Base-by-base conservation (phyloP, 1,284 basidiomycete species). In the Salmacisia buchloeana region DNA sequence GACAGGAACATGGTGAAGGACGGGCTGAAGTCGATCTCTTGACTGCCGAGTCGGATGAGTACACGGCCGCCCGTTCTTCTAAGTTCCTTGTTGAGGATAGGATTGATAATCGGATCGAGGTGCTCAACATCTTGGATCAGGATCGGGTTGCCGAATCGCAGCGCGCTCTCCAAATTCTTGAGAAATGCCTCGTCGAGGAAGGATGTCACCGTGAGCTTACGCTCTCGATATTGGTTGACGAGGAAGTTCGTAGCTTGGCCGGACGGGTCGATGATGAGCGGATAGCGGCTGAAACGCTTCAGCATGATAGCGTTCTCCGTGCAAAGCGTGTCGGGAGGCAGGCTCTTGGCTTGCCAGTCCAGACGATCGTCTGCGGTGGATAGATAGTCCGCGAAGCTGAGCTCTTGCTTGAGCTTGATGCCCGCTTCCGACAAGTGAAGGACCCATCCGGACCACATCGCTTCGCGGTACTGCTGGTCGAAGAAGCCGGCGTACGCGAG, bases 1-100 rank as follows among this genome's bases (percentile, higher is more conserved):
- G 96, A 92, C 58, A 99, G 85, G 86, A 98, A 98, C 91, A 99
- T 94, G 10, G 67, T 69, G 84, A 99, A 99, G 12, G 94, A 89
- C 2, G 97, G 96, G 0, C 94, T 97, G 81, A 97, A 98, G 81
- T 99, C 96, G 79, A 99, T 97, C 71, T 99, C 97, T 82, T 98
- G 94, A 78, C 85, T 96, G n/a, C 96, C 96, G 29, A 99, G 85
- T 56, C 96, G 90, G 74, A 99, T 97, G 56, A 98, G 86, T 12
- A 98, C 93, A 81, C 96, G 92, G 46, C 96, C 96, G 60, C 96
- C 96, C 2, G 82, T 81, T 25, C 80, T 86, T 41, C 94, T 86
- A 49, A 97, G 90, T 82, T 99, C 96, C 77, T 89, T 92, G 84
- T 98, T 98, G 66, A 99, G 85, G 21, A 99, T 93, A 1, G 94